Evolutionary conservation across 2,329 filamentous ascomycete species (phyloP).

Genomic region (Paracorniculantispora psalliotae): DNA sequence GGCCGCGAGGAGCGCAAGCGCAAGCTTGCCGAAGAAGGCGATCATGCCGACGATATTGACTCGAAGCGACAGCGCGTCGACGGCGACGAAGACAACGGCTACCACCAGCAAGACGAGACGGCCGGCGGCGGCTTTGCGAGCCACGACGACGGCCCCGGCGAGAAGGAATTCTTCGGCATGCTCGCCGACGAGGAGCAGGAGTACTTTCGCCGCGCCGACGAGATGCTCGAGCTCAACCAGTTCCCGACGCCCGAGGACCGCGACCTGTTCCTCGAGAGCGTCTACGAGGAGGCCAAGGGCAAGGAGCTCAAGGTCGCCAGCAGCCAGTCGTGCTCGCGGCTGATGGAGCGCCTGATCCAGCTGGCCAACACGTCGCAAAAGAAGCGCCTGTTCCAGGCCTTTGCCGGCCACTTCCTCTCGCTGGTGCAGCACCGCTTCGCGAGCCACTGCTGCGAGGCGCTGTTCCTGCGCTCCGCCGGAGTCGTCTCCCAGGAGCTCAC

Average conservation of each 20-base stretch:
- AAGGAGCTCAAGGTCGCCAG: constrained; percentile 96
- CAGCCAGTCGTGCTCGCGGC: constrained; percentile 88
- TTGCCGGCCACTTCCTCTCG: constrained; percentile 80
- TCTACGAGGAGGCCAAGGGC: constrained; percentile 79
- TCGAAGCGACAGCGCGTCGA: constrained; percentile 23
- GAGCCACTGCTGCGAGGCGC: constrained; percentile 91
- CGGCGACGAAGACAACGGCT: constrained; percentile 16
- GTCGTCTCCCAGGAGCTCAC: constrained; percentile 69
- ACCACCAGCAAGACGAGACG: constrained; percentile 14
- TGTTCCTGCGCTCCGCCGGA: constrained; percentile 80
- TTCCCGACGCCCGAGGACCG: constrained; percentile 74
- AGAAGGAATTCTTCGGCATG: constrained; percentile 85
- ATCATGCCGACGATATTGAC: constrained; percentile 17
- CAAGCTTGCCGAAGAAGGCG: constrained; percentile 29
- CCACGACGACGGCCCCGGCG: constrained; percentile 32
- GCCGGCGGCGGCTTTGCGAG: constrained; percentile 3
- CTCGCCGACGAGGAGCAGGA: constrained; percentile 91
- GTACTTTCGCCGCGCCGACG: constrained; percentile 87
- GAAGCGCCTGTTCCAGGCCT: constrained; percentile 80
- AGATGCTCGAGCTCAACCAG: constrained; percentile 83
- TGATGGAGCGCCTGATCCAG: constrained; percentile 88
- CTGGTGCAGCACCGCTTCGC: constrained; percentile 94
- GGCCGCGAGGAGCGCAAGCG: constrained; percentile 38
- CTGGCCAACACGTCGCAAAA: constrained; percentile 74
- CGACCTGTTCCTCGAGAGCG: constrained; percentile 67